phyloP scores from a whole-genome alignment of 352 stramenopile genomes.

The Pythium plurisporium region DNA sequence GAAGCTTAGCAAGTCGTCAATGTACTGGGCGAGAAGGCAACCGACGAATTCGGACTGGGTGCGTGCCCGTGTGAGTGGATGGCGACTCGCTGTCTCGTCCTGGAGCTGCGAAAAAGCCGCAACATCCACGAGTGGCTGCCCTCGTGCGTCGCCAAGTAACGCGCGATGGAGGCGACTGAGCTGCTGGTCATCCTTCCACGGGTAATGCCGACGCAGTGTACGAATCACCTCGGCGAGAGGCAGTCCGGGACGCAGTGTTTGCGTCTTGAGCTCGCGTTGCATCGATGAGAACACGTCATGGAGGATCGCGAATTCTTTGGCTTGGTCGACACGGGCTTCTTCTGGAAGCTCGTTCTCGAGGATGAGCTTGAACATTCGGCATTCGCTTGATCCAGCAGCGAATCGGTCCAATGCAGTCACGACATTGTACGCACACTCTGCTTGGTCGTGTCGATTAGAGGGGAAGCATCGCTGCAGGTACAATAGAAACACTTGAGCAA shows the following conservation, averaged over 20 bases:
- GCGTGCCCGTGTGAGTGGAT: background rate
- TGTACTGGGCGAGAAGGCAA: constrained; percentile 46
- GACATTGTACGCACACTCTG: constrained; percentile 66
- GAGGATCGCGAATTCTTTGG: constrained; percentile 35
- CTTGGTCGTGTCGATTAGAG: constrained; percentile 25
- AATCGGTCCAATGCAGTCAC: constrained; percentile 42
- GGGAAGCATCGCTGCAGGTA: constrained; percentile 35
- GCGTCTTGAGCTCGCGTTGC: constrained; percentile 45
- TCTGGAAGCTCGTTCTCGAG: constrained; percentile 40
- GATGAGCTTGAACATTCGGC: constrained; percentile 50
- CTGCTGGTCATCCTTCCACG: constrained; percentile 51
- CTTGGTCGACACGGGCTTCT: constrained; percentile 39
- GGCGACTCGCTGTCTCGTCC: constrained; percentile 9
- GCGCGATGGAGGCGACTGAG: constrained; percentile 41
- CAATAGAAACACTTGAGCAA: constrained; percentile 32
- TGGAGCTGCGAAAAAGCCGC: constrained; percentile 28
- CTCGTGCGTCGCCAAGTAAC: constrained; percentile 40
- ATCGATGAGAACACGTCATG: constrained; percentile 45
- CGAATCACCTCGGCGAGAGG: constrained; percentile 41
- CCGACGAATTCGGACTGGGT: constrained; percentile 24
- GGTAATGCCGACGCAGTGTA: constrained; percentile 43
- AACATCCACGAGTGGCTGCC: constrained; percentile 38
- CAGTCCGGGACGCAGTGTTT: constrained; percentile 20
- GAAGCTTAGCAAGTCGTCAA: constrained; percentile 59
- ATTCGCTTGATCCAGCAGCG: constrained; percentile 34